Base-by-base conservation (phyloP, 257 asterid species). In the Przewalskia tangutica region DNA sequence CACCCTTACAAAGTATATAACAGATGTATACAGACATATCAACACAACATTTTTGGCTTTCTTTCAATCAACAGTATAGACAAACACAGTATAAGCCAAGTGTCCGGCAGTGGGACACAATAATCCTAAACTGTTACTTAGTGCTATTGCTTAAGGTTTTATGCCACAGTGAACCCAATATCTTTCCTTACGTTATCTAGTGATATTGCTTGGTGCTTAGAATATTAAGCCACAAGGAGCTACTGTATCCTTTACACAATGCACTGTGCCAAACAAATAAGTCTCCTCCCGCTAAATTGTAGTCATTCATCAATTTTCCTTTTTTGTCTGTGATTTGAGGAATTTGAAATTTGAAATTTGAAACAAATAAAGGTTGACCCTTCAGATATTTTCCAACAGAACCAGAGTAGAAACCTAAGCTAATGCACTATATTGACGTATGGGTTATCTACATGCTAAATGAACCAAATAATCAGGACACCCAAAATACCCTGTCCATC, bases 271-370 rank as follows among this genome's bases (percentile, higher is more conserved):
- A 40, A 76, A 83, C 13, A 38, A 27, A 46, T 46, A 20, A 51
- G 59, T 54, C 7, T 14, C 6, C 83, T 90, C 34, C 90, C 60
- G 54, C 80, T 88, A 83, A 86, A 44, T 89, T 86, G 93, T 91
- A 3, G 95, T 92, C 84, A 82, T n/a, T 44, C 96, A 27, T 2
- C 27, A 11, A 17, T 60, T 60, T 20, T 13, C 95, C 77, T 88
- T 92, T 84, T 86, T 93, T 51, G 95, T 88, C 87, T 94, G 94
- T n/a, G 83, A 95, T 93, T 86, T 89, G 98, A 84, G 96, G 83
- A n/a, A n/a, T n/a, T n/a, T n/a, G n/a, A n/a, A n/a, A n/a, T n/a
- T n/a, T n/a, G n/a, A n/a, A 86, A 92, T 97, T 98, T 95, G 93
- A 51, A 86, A 53, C 65, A 32, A 77, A 50, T 6, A 75, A n/a